These are phyloP conservation scores for Orbilia quercus DNA, from an alignment of 2,329 filamentous ascomycete species.

Conservation along the genomic window DNA sequence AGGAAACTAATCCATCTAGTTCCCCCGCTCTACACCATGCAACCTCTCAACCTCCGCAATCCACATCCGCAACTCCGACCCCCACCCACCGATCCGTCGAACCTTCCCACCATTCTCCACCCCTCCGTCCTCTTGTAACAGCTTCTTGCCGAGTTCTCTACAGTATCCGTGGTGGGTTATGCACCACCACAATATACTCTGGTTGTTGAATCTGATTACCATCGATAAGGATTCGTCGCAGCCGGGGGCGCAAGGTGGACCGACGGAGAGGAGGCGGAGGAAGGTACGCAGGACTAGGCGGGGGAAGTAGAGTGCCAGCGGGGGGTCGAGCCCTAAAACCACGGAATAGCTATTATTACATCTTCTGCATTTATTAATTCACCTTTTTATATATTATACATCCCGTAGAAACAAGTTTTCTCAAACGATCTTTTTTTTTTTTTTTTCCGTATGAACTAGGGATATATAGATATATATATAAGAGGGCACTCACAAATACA, in stretches of 20 bases:
- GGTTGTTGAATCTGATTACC: conserved; percentile 14
- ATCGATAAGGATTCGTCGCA: conserved; percentile 22
- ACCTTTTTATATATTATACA: too few relatives aligned
- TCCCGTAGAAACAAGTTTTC: too few relatives aligned
- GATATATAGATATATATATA: too few relatives aligned
- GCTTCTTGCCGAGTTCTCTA: conserved; percentile 11
- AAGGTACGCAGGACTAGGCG: conserved; percentile 39
- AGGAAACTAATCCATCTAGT: not conserved
- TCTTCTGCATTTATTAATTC: too few relatives aligned
- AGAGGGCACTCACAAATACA: conserved; percentile 31
- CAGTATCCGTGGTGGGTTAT: conserved; percentile 33
- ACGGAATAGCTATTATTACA: too few relatives aligned
- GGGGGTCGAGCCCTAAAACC: conserved; percentile 39
- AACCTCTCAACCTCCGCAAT: conserved; percentile 20
- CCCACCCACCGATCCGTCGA: conserved; percentile 32
- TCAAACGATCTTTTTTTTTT: too few relatives aligned
- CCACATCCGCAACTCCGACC: conserved; percentile 33
- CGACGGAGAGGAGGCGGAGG: conserved; percentile 15
- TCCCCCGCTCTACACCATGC: conserved; percentile 3
- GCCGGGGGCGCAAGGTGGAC: conserved; percentile 31
- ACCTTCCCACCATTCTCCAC: conserved; percentile 41
- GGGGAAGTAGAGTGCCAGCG: conserved; percentile 37
- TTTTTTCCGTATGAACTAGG: too few relatives aligned
- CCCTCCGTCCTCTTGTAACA: conserved; percentile 22
- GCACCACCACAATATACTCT: conserved; percentile 48